Conservation (phyloP, 2,329 filamentous ascomycete genomes). For the Penicillium sp. region DNA sequence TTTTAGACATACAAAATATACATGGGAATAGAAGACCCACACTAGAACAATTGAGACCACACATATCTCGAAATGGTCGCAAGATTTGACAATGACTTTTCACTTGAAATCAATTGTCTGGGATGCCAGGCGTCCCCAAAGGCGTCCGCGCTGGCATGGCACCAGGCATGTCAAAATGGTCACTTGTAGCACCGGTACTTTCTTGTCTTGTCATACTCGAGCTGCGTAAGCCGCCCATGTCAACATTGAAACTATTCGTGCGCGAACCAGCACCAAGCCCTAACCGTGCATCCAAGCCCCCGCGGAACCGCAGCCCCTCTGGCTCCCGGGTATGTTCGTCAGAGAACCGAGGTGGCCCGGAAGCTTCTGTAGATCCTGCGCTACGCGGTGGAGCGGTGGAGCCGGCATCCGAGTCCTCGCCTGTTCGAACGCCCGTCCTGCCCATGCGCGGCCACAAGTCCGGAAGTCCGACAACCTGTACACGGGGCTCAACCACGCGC, state of each 20-base stretch:
- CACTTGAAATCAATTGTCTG: neutral
- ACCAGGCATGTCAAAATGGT: conserved; percentile 43
- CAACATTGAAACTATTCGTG: conserved; percentile 37
- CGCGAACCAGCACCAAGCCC: conserved; percentile 34
- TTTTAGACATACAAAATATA: conserved; percentile 2
- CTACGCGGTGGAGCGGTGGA: conserved; percentile 34
- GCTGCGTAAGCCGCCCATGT: conserved; percentile 32
- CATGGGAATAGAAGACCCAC: neutral
- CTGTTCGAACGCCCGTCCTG: conserved; percentile 45
- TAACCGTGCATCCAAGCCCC: conserved; percentile 26
- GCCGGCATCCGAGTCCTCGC: conserved; percentile 43
- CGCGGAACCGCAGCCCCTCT: conserved; percentile 38
- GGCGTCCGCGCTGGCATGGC: conserved; percentile 30
- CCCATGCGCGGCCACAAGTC: conserved; percentile 62
- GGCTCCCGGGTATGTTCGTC: conserved; percentile 26
- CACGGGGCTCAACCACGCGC: conserved; percentile 63
- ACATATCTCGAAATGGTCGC: neutral
- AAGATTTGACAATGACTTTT: neutral
- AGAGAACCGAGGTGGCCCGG: conserved; percentile 22
- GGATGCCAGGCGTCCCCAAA: conserved; percentile 3
- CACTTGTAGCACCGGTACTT: conserved; percentile 29
- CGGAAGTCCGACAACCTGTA: conserved; percentile 63
- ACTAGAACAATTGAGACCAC: neutral
- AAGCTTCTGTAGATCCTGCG: conserved; percentile 29
- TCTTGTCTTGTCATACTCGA: conserved; percentile 35